Base-by-base conservation (phyloP, 2,329 filamentous ascomycete species). In the Fonsecaea pedrosoi region DNA sequence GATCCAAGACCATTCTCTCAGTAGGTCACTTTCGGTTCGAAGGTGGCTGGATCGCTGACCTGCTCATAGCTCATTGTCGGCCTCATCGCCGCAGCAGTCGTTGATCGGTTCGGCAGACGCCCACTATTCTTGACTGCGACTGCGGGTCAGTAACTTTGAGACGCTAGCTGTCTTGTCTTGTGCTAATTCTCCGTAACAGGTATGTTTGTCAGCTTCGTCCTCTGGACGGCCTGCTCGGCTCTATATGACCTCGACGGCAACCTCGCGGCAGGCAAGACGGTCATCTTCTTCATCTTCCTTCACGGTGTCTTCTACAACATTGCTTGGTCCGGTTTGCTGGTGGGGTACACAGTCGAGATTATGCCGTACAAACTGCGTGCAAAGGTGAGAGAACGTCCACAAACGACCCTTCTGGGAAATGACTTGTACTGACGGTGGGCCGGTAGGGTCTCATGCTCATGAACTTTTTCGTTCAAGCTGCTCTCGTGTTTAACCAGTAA, bases 61-160 rank as follows among this genome's bases (percentile, higher is more conserved):
- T 42, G 50, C 48, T 56, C 12, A 4, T 56, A 63, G 48, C 78
- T 90, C 12, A 79, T 85, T 61, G 81, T 89, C 53, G 86, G 86
- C 54, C 80, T 89, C 37, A 76, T 78, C 10, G 86, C 84, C 21
- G 86, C 85, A 54, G 77, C 86, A 72, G 78, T 86, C 3, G 81
- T 86, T 68, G 85, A 88, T 75, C 79, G 78, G 58, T 77, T 86
- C 68, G 86, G 85, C 67, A 82, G 86, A 57, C 83, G 86, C 40
- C 82, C 86, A 10, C 82, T 86, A 66, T 88, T 87, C 80, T 75
- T 88, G 13, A 64, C 74, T 34, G 74, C 78, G 10, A 81, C 78
- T 7, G 70, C 72, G 42, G 74, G 62, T 64, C 32, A 54, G 55
- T 58, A 4, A 32, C 2, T 45, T 25, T 25, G 10, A 9, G 25